Evolutionary conservation across 1,139 yeast species (phyloP), one percentile per base, ranked within the genome.

Genomic region (Candida glucosophila): DNA sequence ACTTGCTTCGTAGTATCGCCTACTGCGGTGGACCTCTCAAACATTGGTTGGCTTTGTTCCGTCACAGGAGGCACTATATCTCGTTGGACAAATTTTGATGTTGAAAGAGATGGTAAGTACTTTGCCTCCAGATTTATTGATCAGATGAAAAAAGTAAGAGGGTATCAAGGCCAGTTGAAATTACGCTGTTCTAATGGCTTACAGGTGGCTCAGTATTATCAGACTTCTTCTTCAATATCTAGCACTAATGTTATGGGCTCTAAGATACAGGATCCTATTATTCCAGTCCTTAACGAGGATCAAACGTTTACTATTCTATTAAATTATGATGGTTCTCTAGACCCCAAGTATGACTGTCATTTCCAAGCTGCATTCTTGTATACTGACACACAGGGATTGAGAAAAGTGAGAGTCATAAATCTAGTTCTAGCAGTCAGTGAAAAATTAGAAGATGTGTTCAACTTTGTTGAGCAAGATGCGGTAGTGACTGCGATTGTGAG

Each of bases 311-410:
- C 85, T 4, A 76, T 83, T 3, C 62, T 83, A 27, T 73, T 90
- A 40, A 67, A 65, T 28, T 80, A 83, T 41, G 96, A 86, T 44
- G 88, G 86, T 2, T 76, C 73, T 34, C 63, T 92, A 23, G 73
- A 77, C 31, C 62, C 81, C 3, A 74, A 74, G 32, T 65, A 70
- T 20, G 95, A 85, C 48, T 83, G 86, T 21, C 93, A 85, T 49
- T 85, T 88, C 61, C 99, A 90, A 54, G 81, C 85, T 2, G 97
- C 97, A 0, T 41, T 90, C 22, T 60, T 92, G 29, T 86, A 85
- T 48, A 90, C 97, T 0, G 81, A 88, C 27, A 46, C 63, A 3
- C 62, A 63, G 28, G 98, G 99, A 16, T 55, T 65, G 8, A 64
- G 97, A 38, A 78, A 83, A 37, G 92, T 90, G 8, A 67, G 99